Base-by-base conservation (phyloP, 371 early-diverging fungal genomes). In the Lichtheimia hyalospora region DNA sequence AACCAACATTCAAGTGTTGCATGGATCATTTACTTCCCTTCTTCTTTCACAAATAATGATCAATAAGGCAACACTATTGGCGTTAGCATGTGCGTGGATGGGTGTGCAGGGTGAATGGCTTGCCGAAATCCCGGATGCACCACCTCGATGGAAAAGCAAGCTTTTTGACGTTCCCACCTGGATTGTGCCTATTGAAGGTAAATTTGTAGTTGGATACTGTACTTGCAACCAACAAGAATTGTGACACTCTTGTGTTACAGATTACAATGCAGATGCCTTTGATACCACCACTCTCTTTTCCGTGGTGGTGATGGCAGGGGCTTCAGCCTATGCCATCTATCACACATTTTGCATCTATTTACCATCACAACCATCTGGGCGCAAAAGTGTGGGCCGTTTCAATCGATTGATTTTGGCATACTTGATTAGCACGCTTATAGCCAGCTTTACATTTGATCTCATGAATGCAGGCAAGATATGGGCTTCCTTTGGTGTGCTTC, bases 391-490 rank as follows among this genome's bases (percentile, higher is more conserved):
- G 23, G 54, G 54, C 40, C 54, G 54, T 15, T 54, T 54, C 5
- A 54, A 54, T 18, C 28, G 18, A 12, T n/a, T 39, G 18, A 54
- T 54, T 5, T 54, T 54, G 15, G 28, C 27, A 46, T 74, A 74
- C 54, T 58, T 70, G 21, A 14, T 68, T 43, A 64, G 63, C 14
- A 70, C 74, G 12, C 39, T 41, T 51, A 23, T 59, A 7, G 70
- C 70, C 10, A 57, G 66, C 43, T n/a, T 68, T 3, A 66, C 59
- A 8, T 74, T 70, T 49, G 23, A 64, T 16, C 44, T 68, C 40
- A 50, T 76, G 23, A 70, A 76, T 54, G 69, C 68, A 3, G 73
- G 77, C 15, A 76, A 76, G 62, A 62, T 76, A 34, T 76, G 77
- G 77, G 60, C 67, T 34, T 55, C 71, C 7, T 50, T 71, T 28